Conservation (phyloP, 768 basidiomycete species). For the Termitomyces heimii region DNA sequence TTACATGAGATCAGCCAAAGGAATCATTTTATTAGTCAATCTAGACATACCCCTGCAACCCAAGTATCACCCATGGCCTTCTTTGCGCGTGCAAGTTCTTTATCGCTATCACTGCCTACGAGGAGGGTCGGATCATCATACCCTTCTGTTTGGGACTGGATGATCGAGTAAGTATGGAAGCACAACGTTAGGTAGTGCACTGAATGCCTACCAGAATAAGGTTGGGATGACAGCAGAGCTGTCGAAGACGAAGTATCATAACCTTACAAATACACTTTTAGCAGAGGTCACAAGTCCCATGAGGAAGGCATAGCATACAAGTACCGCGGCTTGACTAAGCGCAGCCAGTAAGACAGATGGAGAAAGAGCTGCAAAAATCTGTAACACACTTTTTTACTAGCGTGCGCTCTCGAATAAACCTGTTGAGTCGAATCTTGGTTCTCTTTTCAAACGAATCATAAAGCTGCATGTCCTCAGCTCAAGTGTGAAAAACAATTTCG, state of each 20-base stretch:
- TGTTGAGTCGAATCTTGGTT: slow-evolving; percentile 49
- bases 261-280: slow-evolving; percentile 29
- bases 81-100: slow-evolving; percentile 52
- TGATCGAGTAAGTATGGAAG: neutral
- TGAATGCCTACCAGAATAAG: slow-evolving; percentile 50
- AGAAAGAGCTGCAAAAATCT: neutral
- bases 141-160: slow-evolving; percentile 34
- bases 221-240: slow-evolving; percentile 68
- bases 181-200: neutral
- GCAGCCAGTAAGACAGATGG: neutral
- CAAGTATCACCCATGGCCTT: slow-evolving; percentile 39
- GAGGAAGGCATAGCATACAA: slow-evolving; percentile 25
- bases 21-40: neutral
- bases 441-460: slow-evolving; percentile 53
- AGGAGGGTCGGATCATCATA: slow-evolving; percentile 47
- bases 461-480: slow-evolving; percentile 26
- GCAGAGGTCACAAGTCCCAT: neutral
- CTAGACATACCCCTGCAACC: slow-evolving; percentile 29
- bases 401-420: slow-evolving; percentile 58
- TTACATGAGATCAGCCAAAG: neutral
- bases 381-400: slow-evolving; percentile 61
- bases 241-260: slow-evolving; percentile 70
- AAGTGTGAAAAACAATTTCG: neutral
- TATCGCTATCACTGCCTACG: slow-evolving; percentile 41
- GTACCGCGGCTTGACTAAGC: slow-evolving; percentile 39